Percentiles rank a stretch among this genome's conserved stretches.
These are phyloP conservation scores for Candida dendrica DNA, from an alignment of 805 yeast genomes.

Conservation along the genomic window DNA sequence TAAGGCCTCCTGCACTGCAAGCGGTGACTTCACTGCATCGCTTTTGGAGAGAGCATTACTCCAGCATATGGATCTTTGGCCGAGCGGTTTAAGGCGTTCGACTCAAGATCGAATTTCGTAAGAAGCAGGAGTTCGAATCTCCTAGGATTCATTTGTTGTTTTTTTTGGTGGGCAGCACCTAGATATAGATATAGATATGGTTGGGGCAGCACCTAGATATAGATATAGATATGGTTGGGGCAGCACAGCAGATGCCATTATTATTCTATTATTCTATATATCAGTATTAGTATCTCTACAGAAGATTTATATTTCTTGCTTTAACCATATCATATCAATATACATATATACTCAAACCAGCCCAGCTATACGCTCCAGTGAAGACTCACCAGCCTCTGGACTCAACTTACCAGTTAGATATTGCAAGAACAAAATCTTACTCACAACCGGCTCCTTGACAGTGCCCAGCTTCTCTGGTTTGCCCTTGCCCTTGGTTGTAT, in stretches of 20 bases:
- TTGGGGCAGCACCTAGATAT: no score
- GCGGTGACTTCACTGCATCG: no score
- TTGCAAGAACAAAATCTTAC: slow-evolving; percentile 64
- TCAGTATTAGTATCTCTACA: not conserved
- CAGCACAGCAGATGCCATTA: no score
- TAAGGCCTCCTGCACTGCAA: no score
- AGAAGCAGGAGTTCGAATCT: no score
- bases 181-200: no score
- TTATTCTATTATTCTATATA: not conserved
- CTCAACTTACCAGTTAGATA: slow-evolving; percentile 74
- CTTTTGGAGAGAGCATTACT: no score
- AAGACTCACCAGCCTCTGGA: slow-evolving; percentile 40
- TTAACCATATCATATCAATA: no score
- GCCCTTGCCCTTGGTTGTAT: slow-evolving; percentile 30
- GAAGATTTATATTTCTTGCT: not conserved
- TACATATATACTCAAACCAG: slow-evolving; percentile 9
- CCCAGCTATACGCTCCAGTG: slow-evolving; percentile 28
- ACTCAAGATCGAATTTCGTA: no score
- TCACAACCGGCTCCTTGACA: slow-evolving; percentile 53
- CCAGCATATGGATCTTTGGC: slow-evolving; percentile 5
- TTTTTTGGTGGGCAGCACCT: no score
- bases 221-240: no score
- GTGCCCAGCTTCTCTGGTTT: slow-evolving; percentile 41
- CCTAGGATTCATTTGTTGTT: no score
- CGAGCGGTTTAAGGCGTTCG: slow-evolving; percentile 3